These are phyloP conservation scores for Hyparrhenia diplandra DNA, from an alignment of 176 grass and related monocot genomes.

Conservation along the genomic window DNA sequence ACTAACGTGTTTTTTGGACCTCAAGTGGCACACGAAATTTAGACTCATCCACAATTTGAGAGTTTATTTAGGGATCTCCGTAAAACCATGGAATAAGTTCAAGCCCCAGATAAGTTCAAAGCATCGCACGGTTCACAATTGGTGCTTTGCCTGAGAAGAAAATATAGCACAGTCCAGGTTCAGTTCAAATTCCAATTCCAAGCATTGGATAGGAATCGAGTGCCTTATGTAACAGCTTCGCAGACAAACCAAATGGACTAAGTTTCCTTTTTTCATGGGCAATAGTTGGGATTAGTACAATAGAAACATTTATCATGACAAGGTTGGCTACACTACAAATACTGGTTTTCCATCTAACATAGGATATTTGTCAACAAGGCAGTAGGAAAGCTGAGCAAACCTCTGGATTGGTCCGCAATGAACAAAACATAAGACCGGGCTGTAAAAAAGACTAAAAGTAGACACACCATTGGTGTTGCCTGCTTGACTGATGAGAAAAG, in stretches of 20 bases:
- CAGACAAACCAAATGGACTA: neutral
- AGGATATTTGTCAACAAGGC: neutral
- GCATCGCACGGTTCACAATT: neutral
- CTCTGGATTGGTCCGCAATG: neutral
- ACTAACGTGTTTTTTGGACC: neutral
- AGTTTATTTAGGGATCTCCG: too few species aligned
- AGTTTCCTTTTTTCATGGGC: neutral
- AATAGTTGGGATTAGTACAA: neutral
- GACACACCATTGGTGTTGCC: neutral
- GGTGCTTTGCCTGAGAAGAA: neutral
- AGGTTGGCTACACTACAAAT: too few species aligned
- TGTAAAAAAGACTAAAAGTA: too few species aligned
- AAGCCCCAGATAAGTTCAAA: neutral
- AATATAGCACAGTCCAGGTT: neutral
- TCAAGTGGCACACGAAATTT: neutral
- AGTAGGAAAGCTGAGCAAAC: neutral
- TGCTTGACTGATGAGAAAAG: neutral
- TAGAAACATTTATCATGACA: too few species aligned
- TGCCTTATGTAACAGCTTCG: neutral
- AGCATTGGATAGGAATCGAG: neutral
- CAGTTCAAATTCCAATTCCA: neutral
- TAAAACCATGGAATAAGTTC: too few species aligned
- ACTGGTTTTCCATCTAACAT: neutral
- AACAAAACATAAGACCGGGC: too few species aligned
- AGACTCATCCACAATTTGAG: neutral